Evolutionary conservation across 169 alveolate genomes (phyloP).

Genomic region (Cyclospora cayetanensis): DNA sequence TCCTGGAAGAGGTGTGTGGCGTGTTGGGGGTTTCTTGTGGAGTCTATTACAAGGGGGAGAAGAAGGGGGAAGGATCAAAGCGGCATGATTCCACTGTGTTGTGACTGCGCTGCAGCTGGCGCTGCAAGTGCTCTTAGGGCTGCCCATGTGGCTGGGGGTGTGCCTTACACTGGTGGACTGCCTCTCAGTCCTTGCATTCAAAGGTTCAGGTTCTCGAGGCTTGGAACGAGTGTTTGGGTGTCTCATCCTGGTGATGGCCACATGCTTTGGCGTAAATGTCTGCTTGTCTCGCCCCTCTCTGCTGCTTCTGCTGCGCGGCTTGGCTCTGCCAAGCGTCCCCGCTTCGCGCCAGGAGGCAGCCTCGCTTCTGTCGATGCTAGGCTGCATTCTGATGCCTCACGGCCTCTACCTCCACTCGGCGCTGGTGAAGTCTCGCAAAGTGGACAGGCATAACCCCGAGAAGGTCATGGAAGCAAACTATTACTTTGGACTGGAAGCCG

Average conservation of each 20-base stretch:
- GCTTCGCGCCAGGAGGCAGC: background rate
- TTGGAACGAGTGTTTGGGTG: slow-evolving; percentile 77
- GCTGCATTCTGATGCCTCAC: slow-evolving; percentile 85
- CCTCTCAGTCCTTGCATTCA: slow-evolving; percentile 74
- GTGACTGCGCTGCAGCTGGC: slow-evolving; percentile 69
- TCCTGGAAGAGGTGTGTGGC: background rate
- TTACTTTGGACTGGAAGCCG: slow-evolving; percentile 22
- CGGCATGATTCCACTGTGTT: no score
- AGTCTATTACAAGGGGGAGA: no score
- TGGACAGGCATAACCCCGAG: slow-evolving; percentile 29
- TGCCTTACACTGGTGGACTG: slow-evolving; percentile 78
- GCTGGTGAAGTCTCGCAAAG: no score
- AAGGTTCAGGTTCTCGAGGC: slow-evolving; percentile 73
- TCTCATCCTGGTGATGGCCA: slow-evolving; percentile 79
- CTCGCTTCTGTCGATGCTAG: slow-evolving; percentile 76
- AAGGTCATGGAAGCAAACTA: slow-evolving; percentile 53
- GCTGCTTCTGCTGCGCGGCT: slow-evolving; percentile 73
- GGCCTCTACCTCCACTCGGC: slow-evolving; percentile 80
- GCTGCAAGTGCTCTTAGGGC: slow-evolving; percentile 76
- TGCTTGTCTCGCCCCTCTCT: slow-evolving; percentile 74
- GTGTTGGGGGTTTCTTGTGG: background rate
- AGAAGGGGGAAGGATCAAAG: no score
- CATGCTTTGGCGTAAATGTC: slow-evolving; percentile 76
- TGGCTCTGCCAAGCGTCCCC: slow-evolving; percentile 74
- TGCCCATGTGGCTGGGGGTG: slow-evolving; percentile 80